phyloP scores from a whole-genome alignment of 2,329 filamentous ascomycete genomes.

The Dothistroma pini region DNA sequence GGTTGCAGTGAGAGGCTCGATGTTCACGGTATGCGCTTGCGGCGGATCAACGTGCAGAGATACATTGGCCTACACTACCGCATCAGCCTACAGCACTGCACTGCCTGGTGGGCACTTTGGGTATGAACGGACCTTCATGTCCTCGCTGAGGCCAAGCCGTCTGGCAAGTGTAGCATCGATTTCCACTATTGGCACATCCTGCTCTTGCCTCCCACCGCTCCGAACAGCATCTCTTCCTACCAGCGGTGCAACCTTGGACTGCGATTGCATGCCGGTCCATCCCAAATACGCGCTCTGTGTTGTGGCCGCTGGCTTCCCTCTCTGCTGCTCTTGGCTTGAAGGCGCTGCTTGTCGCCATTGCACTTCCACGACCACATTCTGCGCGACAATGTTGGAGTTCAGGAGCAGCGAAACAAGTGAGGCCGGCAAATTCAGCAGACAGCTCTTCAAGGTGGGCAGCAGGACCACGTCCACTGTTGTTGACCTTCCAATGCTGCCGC shows the following conservation, averaged over 20 bases:
- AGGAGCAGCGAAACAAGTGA: constrained; percentile 79
- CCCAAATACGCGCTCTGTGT: constrained; percentile 79
- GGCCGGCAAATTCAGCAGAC: constrained; percentile 85
- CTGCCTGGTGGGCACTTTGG: constrained; percentile 8
- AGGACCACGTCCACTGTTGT: constrained; percentile 66
- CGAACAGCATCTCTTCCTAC: constrained; percentile 68
- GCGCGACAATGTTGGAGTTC: constrained; percentile 85
- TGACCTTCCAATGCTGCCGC: background rate
- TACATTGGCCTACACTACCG: constrained; percentile 51
- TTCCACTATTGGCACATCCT: constrained; percentile 75
- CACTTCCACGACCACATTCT: constrained; percentile 95
- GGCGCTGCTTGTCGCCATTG: constrained; percentile 63
- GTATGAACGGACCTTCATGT: constrained; percentile 80
- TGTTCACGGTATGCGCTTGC: constrained; percentile 88
- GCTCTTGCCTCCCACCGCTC: constrained; percentile 60
- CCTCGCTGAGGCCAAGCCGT: constrained; percentile 72
- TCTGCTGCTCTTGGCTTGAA: constrained; percentile 35
- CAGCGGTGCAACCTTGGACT: constrained; percentile 70
- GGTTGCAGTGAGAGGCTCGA: constrained; percentile 89
- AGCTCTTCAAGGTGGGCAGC: constrained; percentile 79
- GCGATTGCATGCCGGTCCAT: constrained; percentile 98
- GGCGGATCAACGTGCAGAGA: constrained; percentile 84
- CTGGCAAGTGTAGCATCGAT: constrained; percentile 81
- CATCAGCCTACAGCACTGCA: constrained; percentile 34
- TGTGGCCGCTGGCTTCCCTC: constrained; percentile 24